Evolutionary conservation across 257 asterid species (phyloP), one percentile per base, ranked within the genome.

Genomic region (Nicotiana paniculata): DNA sequence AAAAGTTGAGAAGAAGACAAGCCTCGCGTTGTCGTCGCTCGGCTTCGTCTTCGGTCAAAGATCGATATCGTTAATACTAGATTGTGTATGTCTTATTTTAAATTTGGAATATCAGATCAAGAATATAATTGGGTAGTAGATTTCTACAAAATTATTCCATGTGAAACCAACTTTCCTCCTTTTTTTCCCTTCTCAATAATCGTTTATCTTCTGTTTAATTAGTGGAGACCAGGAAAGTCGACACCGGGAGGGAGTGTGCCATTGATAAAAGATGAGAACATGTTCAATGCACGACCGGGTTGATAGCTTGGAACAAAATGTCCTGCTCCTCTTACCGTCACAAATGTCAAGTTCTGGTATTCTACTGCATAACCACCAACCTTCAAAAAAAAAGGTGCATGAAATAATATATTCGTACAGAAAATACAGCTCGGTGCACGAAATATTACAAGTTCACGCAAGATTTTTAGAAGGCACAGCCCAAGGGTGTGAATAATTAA

Each of bases 291-390:
- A 0, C 93, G 89, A 24, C 83, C 84, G 13, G 97, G 96, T 81
- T 93, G 92, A 83, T 86, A 89, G 68, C 92, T 88, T 10, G 95
- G 95, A 15, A 91, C 92, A 26, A 87, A 81, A 85, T 91, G 95
- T 4, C 97, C 94, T 0, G 94, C 85, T 59, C 94, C 96, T 85
- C 95, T 86, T 77, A 93, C 77, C 0, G 84, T 91, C 69, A 86
- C 92, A 12, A 93, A 91, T 5, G 92, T 90, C 79, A 90, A 82
- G 62, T 90, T 90, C 51, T 89, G 82, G 39, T 91, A 93, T 51
- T 82, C 93, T 26, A 89, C 96, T 15, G 62, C 91, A 28, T 87
- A 91, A 7, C 95, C 95, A 81, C 93, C 93, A 70, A 92, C 95
- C 96, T 90, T 28, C 1, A 72, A 17, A 13, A 46, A 46, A 46